Evolutionary conservation across 75 land plant genomes (phyloP).

Genomic region (Selaginella tamariscina): DNA sequence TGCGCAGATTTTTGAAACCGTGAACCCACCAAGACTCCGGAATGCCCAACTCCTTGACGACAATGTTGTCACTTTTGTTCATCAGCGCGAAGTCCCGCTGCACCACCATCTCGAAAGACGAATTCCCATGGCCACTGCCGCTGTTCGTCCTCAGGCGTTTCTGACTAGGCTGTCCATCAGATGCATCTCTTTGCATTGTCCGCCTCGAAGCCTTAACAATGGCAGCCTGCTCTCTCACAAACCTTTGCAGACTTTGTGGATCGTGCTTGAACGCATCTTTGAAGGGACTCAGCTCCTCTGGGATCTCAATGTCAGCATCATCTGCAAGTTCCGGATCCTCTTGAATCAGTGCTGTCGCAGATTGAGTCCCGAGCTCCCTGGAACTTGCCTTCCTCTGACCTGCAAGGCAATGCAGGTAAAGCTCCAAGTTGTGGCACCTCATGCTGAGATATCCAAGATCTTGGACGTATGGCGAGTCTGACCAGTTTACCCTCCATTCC

Average conservation of each 20-base stretch:
- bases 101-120: not conserved
- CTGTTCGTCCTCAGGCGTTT: not conserved
- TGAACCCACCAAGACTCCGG: not conserved
- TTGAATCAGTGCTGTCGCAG: not conserved
- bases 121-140: not conserved
- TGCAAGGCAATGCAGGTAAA: not conserved
- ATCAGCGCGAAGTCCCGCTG: not conserved
- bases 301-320: not conserved
- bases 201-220: not conserved
- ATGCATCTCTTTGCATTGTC: not conserved
- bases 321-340: not conserved
- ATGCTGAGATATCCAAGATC: not conserved
- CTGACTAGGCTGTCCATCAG: not conserved
- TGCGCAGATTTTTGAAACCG: not conserved
- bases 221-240: not conserved
- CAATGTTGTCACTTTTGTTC: not conserved
- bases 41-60: not conserved
- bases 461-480: not conserved
- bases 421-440: not conserved
- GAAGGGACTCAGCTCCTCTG: not conserved
- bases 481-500: not conserved
- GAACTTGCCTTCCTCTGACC: not conserved
- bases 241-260: not conserved
- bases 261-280: not conserved
- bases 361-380: not conserved